These are phyloP conservation scores for Colletotrichum camelliae DNA, from an alignment of 2,329 filamentous ascomycete genomes.

Conservation along the genomic window DNA sequence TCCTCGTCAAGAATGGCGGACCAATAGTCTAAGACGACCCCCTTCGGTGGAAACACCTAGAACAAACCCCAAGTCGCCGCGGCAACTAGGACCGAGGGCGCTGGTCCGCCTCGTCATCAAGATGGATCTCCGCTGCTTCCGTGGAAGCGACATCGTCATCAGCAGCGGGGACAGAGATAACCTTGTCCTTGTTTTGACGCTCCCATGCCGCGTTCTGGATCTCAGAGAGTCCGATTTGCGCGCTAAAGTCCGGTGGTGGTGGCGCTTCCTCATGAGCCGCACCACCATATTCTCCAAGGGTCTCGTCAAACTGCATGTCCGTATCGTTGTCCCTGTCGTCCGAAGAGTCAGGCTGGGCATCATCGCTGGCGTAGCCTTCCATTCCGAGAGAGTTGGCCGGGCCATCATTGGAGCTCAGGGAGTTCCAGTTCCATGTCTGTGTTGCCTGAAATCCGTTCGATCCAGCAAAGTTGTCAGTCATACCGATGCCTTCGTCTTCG, in stretches of 20 bases:
- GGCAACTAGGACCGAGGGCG: conserved; percentile 1
- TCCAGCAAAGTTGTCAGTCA: conserved; percentile 38
- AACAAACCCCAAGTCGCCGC: background rate
- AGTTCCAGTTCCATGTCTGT: conserved; percentile 54
- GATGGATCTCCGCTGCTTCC: conserved; percentile 55
- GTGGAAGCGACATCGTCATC: conserved; percentile 44
- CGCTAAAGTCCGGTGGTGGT: conserved; percentile 24
- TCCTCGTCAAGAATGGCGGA: background rate
- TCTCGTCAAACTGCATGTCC: conserved; percentile 22
- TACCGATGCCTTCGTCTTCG: conserved; percentile 54
- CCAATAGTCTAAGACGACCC: background rate
- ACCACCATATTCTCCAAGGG: conserved; percentile 16
- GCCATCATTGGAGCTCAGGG: conserved; percentile 34
- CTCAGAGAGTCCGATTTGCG: conserved; percentile 28
- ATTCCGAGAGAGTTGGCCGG: conserved; percentile 32
- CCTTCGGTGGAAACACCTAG: background rate
- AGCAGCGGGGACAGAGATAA: conserved; percentile 44
- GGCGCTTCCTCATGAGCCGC: conserved; percentile 22
- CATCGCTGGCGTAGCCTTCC: conserved; percentile 47
- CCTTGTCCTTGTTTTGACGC: conserved; percentile 31
- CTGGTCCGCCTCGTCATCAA: conserved; percentile 44
- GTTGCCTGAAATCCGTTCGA: conserved; percentile 34
- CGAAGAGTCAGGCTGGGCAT: conserved; percentile 46
- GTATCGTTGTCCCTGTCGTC: conserved; percentile 32
- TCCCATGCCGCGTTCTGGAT: conserved; percentile 41